Evolutionary conservation across 257 asterid species (phyloP).

Genomic region (Solanum commersonii): DNA sequence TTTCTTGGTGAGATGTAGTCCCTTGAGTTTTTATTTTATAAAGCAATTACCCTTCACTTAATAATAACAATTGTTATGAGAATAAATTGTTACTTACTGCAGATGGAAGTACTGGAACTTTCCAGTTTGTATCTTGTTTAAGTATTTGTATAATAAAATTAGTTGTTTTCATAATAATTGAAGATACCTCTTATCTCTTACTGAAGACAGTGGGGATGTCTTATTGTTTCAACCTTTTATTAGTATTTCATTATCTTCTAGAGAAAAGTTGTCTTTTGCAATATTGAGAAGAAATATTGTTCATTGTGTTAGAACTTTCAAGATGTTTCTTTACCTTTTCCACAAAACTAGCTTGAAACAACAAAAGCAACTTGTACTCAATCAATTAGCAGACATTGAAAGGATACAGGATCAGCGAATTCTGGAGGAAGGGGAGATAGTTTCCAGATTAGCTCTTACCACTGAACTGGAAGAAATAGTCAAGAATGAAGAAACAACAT

Average conservation of each 20-base stretch:
- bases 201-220: neutral
- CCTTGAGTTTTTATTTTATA: neutral
- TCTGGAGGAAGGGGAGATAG: no score
- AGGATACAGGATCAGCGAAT: no score
- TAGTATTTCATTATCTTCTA: neutral
- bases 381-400: no score
- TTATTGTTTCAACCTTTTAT: neutral
- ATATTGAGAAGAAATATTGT: neutral
- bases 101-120: neutral
- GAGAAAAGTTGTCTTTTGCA: neutral
- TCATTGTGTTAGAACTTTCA: neutral
- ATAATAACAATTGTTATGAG: neutral
- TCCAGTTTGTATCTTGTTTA: neutral
- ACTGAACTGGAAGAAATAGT: no score
- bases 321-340: neutral
- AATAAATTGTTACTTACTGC: neutral
- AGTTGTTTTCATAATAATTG: neutral
- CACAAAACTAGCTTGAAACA: neutral
- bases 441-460: no score
- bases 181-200: neutral
- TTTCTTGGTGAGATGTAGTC: neutral
- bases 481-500: no score
- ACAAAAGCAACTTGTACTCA: no score
- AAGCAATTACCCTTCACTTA: neutral
- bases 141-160: neutral